These are phyloP conservation scores for Heterobasidion parviporum DNA, from an alignment of 1,284 basidiomycete genomes.

Conservation along the genomic window DNA sequence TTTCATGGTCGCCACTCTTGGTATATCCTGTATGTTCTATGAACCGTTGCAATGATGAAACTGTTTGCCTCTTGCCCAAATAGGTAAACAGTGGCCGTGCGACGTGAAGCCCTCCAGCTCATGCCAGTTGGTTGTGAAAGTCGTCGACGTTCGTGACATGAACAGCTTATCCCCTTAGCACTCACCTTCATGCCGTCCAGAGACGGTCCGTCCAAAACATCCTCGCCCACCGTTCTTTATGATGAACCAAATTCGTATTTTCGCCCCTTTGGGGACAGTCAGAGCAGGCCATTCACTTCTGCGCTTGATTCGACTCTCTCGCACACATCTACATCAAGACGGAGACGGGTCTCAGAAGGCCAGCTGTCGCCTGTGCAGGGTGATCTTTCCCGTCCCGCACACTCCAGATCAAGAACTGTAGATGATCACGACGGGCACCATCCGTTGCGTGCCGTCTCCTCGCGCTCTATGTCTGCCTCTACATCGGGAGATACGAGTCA, in stretches of 20 bases:
- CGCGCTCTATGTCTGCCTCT: not conserved
- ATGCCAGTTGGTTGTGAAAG: not conserved
- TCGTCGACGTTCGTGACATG: not conserved
- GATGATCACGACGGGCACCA: conserved; percentile 13
- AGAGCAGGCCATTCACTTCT: conserved; percentile 10
- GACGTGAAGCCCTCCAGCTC: not conserved
- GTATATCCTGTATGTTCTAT: not conserved
- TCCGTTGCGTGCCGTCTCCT: conserved; percentile 7
- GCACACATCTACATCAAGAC: not conserved
- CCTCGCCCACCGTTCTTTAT: not conserved
- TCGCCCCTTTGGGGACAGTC: conserved; percentile 3
- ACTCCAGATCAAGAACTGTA: conserved; percentile 18
- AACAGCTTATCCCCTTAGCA: conserved; percentile 8
- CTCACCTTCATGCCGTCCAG: not conserved
- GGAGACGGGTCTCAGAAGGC: conserved; percentile 11
- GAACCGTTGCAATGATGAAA: not conserved
- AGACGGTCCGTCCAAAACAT: not conserved
- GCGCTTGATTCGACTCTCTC: conserved; percentile 4
- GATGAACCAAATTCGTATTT: not conserved
- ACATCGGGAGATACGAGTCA: not conserved
- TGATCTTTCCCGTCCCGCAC: conserved; percentile 3
- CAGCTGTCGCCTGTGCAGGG: not conserved
- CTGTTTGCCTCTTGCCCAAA: not conserved
- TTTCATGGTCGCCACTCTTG: too few species aligned
- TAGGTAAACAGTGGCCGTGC: not conserved